phyloP scores from a whole-genome alignment of 768 basidiomycete genomes.

The Mycena leptocephala region DNA sequence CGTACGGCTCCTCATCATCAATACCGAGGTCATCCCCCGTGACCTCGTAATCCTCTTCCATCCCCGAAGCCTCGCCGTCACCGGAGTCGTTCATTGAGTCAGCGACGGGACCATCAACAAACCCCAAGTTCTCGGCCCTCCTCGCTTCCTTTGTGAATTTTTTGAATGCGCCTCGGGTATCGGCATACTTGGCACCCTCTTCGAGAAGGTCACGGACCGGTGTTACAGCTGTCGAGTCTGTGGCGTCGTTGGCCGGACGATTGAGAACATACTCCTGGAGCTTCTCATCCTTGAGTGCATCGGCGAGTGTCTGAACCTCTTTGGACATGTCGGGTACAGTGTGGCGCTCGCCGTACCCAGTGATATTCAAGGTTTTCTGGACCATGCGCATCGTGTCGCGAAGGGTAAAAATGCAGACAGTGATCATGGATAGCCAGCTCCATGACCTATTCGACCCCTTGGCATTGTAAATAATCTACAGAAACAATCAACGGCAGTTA shows the following conservation, averaged over 20 bases:
- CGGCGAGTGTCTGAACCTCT: neutral
- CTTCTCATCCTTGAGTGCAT: neutral
- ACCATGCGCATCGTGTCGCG: conserved; percentile 33
- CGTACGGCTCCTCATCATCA: no score
- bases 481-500: no score
- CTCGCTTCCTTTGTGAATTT: conserved; percentile 20
- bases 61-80: no score
- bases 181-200: conserved; percentile 28
- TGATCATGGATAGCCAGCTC: no score
- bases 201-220: conserved; percentile 25
- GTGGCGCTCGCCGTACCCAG: conserved; percentile 18
- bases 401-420: no score
- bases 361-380: conserved; percentile 26
- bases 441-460: no score
- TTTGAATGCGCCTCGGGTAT: conserved; percentile 20
- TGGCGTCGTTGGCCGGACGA: conserved; percentile 13
- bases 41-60: no score
- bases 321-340: conserved; percentile 3
- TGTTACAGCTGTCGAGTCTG: neutral
- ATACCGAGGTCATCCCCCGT: no score
- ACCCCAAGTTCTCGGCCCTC: neutral
- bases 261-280: conserved; percentile 28
- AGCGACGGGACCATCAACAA: no score
- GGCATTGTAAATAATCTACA: conserved; percentile 27
- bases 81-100: no score